Base-by-base conservation (phyloP, 306 rosid genomes). In the Betula pendula region DNA sequence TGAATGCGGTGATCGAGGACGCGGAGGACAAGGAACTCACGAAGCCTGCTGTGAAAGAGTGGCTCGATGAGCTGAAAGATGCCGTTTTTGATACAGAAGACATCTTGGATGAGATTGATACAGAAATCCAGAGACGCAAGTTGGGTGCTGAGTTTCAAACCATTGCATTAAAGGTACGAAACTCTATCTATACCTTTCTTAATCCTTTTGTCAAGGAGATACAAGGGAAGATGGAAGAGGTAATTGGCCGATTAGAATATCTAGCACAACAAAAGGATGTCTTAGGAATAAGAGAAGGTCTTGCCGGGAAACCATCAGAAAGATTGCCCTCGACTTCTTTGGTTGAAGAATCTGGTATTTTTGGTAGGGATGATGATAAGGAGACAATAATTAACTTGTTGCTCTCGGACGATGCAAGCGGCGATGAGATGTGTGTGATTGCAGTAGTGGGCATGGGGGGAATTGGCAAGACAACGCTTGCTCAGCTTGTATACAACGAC, bases 21-120 rank as follows among this genome's bases (percentile, higher is more conserved):
- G 81, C 86, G 6, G 86, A 79, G 47, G 68, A 70, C 2, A 75
- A 62, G 75, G 81, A 75, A 45, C 14, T 83, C 2, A 12, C 19
- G 14, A n/a, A 79, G 45, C 42, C 40, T 0, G 10, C 6, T 8
- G 75, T 75, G 22, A 65, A 47, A 47, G 58, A 33, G 6, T 79
- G 78, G 81, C 53, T 83, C 2, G 71, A 63, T 12, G 25, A 44
- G 20, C 77, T 71, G 67, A 70, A 75, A 25, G 78, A 79, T 10
- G 27, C 22, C 1, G 9, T 62, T 4, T 12, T 17, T 14, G 29
- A 31, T 47, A 77, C 56, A 4, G 59, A 79, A 2, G 77, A 79
- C 53, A 47, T 71, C 31, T 20, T 79, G 47, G 42, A 24, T n/a
- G 66, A 35, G 48, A 49, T 78, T 22, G 29, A 50, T 24, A 17